A percentile compares a stretch with the other conserved stretches of the same genome.
These are phyloP conservation scores for Metschnikowia anglica DNA, from an alignment of 805 yeast genomes.

Conservation along the genomic window DNA sequence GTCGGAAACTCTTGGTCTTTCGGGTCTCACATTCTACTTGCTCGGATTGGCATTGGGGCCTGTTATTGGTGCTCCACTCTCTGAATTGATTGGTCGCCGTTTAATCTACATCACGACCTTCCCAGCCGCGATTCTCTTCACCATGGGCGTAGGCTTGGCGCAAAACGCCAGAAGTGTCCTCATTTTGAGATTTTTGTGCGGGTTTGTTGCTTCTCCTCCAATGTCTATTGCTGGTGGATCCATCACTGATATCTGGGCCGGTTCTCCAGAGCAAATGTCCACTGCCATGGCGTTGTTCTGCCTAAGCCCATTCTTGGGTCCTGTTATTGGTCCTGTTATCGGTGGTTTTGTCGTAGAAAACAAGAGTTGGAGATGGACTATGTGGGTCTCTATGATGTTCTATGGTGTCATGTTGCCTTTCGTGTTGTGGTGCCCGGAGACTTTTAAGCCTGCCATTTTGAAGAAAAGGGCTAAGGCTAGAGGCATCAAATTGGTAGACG, in stretches of 20 bases:
- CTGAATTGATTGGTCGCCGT: conserved; percentile 22
- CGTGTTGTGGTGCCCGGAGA: conserved; percentile 19
- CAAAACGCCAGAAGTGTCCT: conserved; percentile 41
- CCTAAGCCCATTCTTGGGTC: conserved; percentile 25
- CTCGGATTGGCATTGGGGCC: conserved; percentile 74
- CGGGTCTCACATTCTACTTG: conserved; percentile 70
- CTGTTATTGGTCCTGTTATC: conserved; percentile 22
- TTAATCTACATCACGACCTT: conserved; percentile 18
- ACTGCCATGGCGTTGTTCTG: conserved; percentile 78
- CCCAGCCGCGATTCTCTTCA: conserved; percentile 21
- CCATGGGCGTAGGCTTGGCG: conserved; percentile 23
- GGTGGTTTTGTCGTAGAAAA: conserved; percentile 43
- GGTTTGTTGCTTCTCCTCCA: conserved; percentile 77
- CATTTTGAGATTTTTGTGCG: conserved; percentile 71
- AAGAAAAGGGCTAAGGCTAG: conserved; percentile 42
- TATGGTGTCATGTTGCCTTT: conserved; percentile 20
- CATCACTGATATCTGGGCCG: conserved; percentile 68
- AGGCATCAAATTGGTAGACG: conserved; percentile 46
- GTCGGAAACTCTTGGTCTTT: conserved; percentile 58
- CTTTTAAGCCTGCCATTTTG: conserved; percentile 21
- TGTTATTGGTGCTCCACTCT: conserved; percentile 63
- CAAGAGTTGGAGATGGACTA: conserved; percentile 32
- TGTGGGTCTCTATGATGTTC: conserved; percentile 24
- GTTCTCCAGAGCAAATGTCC: conserved; percentile 54
- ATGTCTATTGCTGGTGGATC: conserved; percentile 86